These are phyloP conservation scores for Begonia peltatifolia DNA, from an alignment of 306 rosid genomes.

Conservation along the genomic window DNA sequence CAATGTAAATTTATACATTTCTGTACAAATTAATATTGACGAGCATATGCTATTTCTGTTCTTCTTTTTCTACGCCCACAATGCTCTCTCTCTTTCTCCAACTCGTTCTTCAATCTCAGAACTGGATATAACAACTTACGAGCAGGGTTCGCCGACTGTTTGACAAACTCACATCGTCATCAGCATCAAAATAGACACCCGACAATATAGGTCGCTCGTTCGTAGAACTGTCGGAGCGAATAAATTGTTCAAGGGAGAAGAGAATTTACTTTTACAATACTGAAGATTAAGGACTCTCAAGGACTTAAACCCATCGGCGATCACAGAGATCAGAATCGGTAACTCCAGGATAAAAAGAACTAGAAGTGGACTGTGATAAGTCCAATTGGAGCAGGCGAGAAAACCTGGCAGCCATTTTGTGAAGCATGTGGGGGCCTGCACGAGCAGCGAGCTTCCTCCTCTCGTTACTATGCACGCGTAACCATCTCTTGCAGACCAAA, in stretches of 20 bases:
- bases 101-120: too few species aligned
- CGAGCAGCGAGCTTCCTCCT: constrained; percentile 85
- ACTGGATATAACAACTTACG: too few species aligned
- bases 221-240: background rate
- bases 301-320: constrained; percentile 53
- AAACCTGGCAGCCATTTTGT: constrained; percentile 70
- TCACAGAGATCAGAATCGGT: constrained; percentile 72
- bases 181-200: background rate
- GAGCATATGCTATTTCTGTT: background rate
- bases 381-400: constrained; percentile 56
- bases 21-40: constrained; percentile 10
- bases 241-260: background rate
- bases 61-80: too few species aligned
- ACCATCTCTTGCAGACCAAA: constrained; percentile 82
- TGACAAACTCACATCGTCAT: background rate
- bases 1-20: too few species aligned
- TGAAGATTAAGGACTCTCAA: constrained; percentile 56
- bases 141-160: too few species aligned
- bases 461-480: constrained; percentile 72
- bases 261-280: constrained; percentile 54
- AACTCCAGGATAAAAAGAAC: constrained; percentile 93
- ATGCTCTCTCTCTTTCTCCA: too few species aligned
- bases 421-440: constrained; percentile 85
- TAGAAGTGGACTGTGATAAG: constrained; percentile 75
- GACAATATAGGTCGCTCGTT: background rate